Evolutionary conservation across 2,329 filamentous ascomycete genomes (phyloP), one percentile per base, ranked within the genome.

Genomic region (Hypoxylon sp.): DNA sequence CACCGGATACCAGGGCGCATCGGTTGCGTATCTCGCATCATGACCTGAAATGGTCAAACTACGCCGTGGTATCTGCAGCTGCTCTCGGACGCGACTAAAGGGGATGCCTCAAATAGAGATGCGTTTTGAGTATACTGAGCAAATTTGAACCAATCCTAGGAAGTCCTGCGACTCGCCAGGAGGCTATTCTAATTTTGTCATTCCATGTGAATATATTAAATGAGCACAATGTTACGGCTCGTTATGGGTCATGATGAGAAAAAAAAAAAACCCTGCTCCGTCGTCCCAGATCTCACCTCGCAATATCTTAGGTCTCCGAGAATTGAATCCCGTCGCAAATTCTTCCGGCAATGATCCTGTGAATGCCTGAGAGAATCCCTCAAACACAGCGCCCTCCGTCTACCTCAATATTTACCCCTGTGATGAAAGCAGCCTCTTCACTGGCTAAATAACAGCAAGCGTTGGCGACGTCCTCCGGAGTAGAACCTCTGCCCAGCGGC

Each of bases 401-500:
- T 7, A 90, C 85, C 56, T 91, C 86, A 66, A 93, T 80, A 67
- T 91, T 90, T n/a, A 89, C 83, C 0, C 91, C 91, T 0, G 90
- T 92, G 67, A 94, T 86, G 71, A 93, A 93, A 2, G 81, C 83
- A 0, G 88, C 89, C 73, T 93, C 91, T 27, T 92, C 88, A 63
- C 89, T 91, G 1, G 89, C 89, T 47, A 94, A 76, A 74, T 90
- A 94, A 16, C 89, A 83, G 66, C 87, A 89, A 25, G 90, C 89
- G 72, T 92, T 91, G 2, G 89, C 90, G 34, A 94, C 85, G 75
- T 94, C 91, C 8, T 83, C 80, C 0, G 87, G 84, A n/a, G 84
- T 84, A 1, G 85, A 85, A 2, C 83, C 80, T 12, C 87, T 79
- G 2, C 86, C 86, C 0, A 89, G 77, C 0, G 86, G 87, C 6